Percentiles rank a stretch among this genome's conserved stretches.
These are phyloP conservation scores for Rhypophila decipiens DNA, from an alignment of 495 filamentous ascomycete species.

Conservation along the genomic window DNA sequence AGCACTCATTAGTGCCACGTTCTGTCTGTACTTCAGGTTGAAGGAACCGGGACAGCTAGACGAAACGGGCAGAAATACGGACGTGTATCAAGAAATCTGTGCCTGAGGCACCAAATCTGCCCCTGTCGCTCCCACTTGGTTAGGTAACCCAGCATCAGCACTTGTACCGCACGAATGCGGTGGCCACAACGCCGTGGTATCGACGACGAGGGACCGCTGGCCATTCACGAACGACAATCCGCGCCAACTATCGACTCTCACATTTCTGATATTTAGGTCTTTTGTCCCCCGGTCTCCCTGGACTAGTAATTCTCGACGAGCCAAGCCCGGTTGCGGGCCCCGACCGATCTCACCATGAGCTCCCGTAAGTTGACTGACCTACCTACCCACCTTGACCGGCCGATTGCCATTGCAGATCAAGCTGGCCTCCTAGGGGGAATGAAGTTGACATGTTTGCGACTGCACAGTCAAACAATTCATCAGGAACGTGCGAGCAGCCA, in stretches of 20 bases:
- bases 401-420: background rate
- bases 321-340: constrained; percentile 37
- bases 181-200: background rate
- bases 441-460: background rate
- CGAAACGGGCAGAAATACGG: no score
- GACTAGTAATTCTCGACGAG: no score
- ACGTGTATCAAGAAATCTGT: no score
- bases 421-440: background rate
- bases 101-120: background rate
- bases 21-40: no score
- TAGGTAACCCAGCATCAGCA: background rate
- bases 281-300: no score
- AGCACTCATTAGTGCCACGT: no score
- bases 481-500: constrained; percentile 94
- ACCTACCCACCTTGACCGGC: background rate
- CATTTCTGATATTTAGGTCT: no score
- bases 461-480: constrained; percentile 95
- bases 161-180: background rate
- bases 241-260: background rate
- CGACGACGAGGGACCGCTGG: background rate
- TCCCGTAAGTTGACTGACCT: constrained; percentile 29
- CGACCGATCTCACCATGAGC: constrained; percentile 33
- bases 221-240: background rate
- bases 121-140: background rate
- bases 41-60: no score